Evolutionary conservation across 2,329 filamentous ascomycete species (phyloP), one percentile per base, ranked within the genome.

Genomic region (Colletotrichum sp.): DNA sequence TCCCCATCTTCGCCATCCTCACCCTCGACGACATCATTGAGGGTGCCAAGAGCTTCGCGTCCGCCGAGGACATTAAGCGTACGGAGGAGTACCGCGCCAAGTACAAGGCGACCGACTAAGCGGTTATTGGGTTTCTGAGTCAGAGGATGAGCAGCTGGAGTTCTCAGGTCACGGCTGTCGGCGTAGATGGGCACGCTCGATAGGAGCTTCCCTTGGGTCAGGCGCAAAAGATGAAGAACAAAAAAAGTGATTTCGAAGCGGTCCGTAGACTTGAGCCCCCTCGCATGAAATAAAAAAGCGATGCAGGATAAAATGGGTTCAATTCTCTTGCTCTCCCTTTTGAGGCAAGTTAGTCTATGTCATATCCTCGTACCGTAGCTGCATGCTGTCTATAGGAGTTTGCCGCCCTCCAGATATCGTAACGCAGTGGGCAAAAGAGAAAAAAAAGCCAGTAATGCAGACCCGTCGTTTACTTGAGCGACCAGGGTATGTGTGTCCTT

Each of bases 1-100:
- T 98, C 76, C 95, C 96, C 2, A 95, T 98, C 75, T 89, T 96
- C 79, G 90, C 95, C 22, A 97, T 98, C 79, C 85, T 98, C 80
- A 96, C 93, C 57, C 89, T 99, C 79, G 92, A 96, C 81, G 95
- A 99, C 84, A 92, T 99, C 80, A 93, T 96, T 79, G 89, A 90
- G 71, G 93, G 93, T 13, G 88, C 95, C 84, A 91, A 90, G 81
- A 88, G 88, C 59, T 88, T 92, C 79, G 92, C 91, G 57, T 90
- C 91, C 2, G 89, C 90, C 64, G 89, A 91, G 39, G 91, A 95
- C 78, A 88, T 94, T 78, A 88, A 89, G 86, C 89, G 89, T 75
- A 93, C 95, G 83, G 92, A 95, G 86, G 94, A 92, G 83, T 98
- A 98, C 85, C 92, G 94, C 71, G 84, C 85, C 62, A 90, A 90